phyloP scores from a whole-genome alignment of 345 rosid genomes.

The Hirschfeldia incana region DNA sequence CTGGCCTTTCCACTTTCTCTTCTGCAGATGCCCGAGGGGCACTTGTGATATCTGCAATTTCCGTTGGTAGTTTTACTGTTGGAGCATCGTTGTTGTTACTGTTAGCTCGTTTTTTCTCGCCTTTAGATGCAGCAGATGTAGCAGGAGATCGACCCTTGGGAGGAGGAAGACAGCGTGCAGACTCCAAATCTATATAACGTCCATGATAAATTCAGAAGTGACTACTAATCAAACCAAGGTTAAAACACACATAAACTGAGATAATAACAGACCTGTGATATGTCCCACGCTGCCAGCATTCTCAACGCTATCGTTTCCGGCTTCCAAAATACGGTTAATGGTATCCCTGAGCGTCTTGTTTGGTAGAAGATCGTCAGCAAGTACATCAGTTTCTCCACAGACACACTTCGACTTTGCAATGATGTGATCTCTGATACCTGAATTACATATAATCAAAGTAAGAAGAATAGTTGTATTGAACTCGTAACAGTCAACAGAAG shows the following conservation, averaged over 20 bases:
- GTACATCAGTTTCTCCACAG: constrained; percentile 79
- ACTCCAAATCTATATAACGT: constrained; percentile 62
- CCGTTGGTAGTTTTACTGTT: constrained; percentile 41
- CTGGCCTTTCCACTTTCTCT: constrained; percentile 46
- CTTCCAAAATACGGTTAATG: constrained; percentile 87
- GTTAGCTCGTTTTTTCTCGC: constrained; percentile 66
- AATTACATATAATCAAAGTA: constrained; percentile 22
- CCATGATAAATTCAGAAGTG: constrained; percentile 16
- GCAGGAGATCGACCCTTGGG: constrained; percentile 78
- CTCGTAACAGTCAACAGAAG: constrained; percentile 1
- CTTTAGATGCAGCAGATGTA: constrained; percentile 72
- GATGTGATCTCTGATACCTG: constrained; percentile 88
- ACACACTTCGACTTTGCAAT: constrained; percentile 77
- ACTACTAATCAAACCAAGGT: constrained; percentile 1
- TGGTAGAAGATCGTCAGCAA: constrained; percentile 96
- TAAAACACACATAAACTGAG: constrained; percentile 8
- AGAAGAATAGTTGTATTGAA: background rate
- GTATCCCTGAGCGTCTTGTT: constrained; percentile 94
- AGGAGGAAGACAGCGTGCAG: constrained; percentile 66
- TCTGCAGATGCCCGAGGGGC: constrained; percentile 47
- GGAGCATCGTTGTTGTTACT: constrained; percentile 47
- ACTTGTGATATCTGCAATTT: constrained; percentile 50
- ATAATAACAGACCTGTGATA: constrained; percentile 67
- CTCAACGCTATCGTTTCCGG: constrained; percentile 86
- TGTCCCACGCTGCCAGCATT: constrained; percentile 78